Conservation (phyloP, 2,329 filamentous ascomycete species). For the Ceratocystiopsis minuta region DNA sequence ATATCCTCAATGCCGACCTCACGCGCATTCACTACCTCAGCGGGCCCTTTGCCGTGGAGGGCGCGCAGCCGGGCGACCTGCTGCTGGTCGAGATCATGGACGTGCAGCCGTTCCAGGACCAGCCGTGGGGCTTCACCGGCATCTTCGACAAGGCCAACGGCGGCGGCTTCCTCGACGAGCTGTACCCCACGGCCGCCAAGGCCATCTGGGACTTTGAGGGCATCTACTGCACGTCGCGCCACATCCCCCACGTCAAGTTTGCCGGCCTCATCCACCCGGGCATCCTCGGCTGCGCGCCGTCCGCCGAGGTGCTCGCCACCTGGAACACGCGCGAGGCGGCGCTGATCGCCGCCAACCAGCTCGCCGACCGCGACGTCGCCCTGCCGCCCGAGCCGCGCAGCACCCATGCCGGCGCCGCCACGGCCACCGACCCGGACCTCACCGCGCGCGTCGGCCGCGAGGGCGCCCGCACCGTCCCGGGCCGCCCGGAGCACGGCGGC, state of each 20-base stretch:
- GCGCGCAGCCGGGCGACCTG: conserved; percentile 68
- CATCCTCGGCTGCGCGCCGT: conserved; percentile 79
- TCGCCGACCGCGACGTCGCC: too few relatives aligned
- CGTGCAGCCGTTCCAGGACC: conserved; percentile 70
- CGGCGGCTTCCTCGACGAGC: conserved; percentile 73
- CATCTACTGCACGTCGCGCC: conserved; percentile 60
- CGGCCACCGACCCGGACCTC: too few relatives aligned
- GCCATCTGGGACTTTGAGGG: conserved; percentile 41
- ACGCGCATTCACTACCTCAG: too few relatives aligned
- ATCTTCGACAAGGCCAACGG: conserved; percentile 67
- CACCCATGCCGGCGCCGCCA: too few relatives aligned
- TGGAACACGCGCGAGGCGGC: too few relatives aligned
- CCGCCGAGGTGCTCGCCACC: conserved; percentile 18
- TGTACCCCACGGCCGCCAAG: conserved; percentile 63
- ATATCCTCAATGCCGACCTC: too few relatives aligned
- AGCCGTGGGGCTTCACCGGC: conserved; percentile 82
- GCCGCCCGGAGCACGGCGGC: too few relatives aligned
- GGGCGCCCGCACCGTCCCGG: too few relatives aligned
- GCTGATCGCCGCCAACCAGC: too few relatives aligned
- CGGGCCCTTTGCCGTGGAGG: conserved; percentile 12
- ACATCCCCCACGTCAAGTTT: conserved; percentile 76
- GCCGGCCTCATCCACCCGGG: conserved; percentile 81
- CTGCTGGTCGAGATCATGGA: conserved; percentile 83
- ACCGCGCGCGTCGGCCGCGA: too few relatives aligned
- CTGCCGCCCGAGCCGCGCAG: too few relatives aligned